Conservation (phyloP, 2,329 filamentous ascomycete genomes). For the Orbilia oligospora region DNA sequence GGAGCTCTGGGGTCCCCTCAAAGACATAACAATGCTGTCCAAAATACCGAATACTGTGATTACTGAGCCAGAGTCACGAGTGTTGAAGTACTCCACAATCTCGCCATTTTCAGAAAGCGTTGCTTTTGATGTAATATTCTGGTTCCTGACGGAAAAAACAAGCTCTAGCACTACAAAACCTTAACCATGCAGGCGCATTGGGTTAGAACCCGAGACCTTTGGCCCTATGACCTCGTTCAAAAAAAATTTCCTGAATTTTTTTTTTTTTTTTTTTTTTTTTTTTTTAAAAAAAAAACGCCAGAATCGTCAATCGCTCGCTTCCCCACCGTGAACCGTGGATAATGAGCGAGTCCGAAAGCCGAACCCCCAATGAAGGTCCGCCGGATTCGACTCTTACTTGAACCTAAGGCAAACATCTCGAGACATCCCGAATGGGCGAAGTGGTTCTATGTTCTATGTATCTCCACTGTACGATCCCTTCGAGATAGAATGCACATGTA, state of each 20-base stretch:
- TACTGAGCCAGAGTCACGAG: slow-evolving; percentile 43
- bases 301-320: slow-evolving; percentile 18
- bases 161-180: slow-evolving; percentile 28
- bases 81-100: slow-evolving; percentile 27
- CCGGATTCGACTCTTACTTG: slow-evolving; percentile 28
- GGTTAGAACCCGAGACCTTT: slow-evolving; percentile 26
- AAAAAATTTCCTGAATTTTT: slow-evolving; percentile 18
- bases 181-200: slow-evolving; percentile 17
- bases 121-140: slow-evolving; percentile 1
- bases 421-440: slow-evolving; percentile 11
- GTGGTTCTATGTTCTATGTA: not conserved
- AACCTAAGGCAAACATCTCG: slow-evolving; percentile 14
- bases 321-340: slow-evolving; percentile 13
- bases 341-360: slow-evolving; percentile 31
- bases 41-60: slow-evolving; percentile 3
- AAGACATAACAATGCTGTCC: not conserved
- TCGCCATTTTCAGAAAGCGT: slow-evolving; percentile 28
- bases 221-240: slow-evolving; percentile 38
- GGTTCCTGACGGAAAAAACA: slow-evolving; percentile 26
- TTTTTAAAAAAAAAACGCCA: no score
- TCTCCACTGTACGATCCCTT: not conserved
- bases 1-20: slow-evolving; percentile 6
- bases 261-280: no score
- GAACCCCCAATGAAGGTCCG: slow-evolving; percentile 13
- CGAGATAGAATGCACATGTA: not conserved